Percentiles rank a stretch among this genome's conserved stretches.
Conservation (phyloP, 108 stramenopile species). For the Bacterosira constricta region DNA sequence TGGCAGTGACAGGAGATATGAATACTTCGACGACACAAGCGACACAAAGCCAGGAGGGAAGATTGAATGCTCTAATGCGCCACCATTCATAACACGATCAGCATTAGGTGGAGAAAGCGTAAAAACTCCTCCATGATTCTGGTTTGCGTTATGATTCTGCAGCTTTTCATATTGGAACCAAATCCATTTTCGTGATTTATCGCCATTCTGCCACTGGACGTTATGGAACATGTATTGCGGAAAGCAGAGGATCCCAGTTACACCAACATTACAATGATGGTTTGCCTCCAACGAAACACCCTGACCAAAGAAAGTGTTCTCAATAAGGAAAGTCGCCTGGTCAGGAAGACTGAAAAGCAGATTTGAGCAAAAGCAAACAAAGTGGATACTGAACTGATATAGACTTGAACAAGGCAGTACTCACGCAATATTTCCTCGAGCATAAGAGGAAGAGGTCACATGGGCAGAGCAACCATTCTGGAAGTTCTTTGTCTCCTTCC, state of each 20-base stretch:
- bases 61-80: constrained; percentile 22
- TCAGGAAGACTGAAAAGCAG: constrained; percentile 61
- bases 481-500: constrained; percentile 71
- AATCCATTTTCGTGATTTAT: constrained; percentile 13
- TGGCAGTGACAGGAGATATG: constrained; percentile 48
- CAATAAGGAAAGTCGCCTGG: constrained; percentile 64
- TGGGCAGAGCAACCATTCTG: constrained; percentile 64
- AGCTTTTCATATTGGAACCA: constrained; percentile 22
- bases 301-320: constrained; percentile 48
- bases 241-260: constrained; percentile 58
- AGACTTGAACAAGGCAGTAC: constrained; percentile 48
- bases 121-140: constrained; percentile 52
- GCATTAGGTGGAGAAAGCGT: constrained; percentile 52
- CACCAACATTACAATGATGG: constrained; percentile 67
- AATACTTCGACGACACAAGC: constrained; percentile 45
- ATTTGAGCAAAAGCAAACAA: not conserved
- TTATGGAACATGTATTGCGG: constrained; percentile 63
- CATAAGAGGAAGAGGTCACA: constrained; percentile 43
- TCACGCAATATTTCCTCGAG: constrained; percentile 53
- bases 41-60: constrained; percentile 62
- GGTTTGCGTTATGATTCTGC: constrained; percentile 2
- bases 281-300: constrained; percentile 56
- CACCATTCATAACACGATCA: constrained; percentile 24
- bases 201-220: constrained; percentile 29
- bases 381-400: not conserved